phyloP scores from a whole-genome alignment of 352 stramenopile species.

The Saprolegnia parasitica region DNA sequence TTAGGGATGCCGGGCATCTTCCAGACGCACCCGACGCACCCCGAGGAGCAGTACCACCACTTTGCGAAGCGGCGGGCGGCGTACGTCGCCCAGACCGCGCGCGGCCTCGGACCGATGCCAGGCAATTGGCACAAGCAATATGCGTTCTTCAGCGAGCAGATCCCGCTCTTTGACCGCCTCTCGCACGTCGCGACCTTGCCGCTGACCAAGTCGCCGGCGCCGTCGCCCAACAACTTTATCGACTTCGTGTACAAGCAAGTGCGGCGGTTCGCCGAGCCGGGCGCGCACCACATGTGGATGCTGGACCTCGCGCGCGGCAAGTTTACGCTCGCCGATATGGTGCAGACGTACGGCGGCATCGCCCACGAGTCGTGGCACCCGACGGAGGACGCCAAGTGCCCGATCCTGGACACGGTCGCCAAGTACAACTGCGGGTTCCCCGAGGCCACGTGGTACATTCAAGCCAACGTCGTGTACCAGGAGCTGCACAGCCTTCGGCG shows the following conservation, averaged over 20 bases:
- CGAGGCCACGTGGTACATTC: slow-evolving; percentile 79
- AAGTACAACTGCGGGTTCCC: slow-evolving; percentile 61
- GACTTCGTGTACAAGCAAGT: slow-evolving; percentile 82
- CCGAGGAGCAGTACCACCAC: slow-evolving; percentile 77
- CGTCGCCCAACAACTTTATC: slow-evolving; percentile 39
- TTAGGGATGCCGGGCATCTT: slow-evolving; percentile 64
- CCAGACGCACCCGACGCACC: slow-evolving; percentile 63
- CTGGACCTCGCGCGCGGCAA: slow-evolving; percentile 57
- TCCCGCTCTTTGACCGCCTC: slow-evolving; percentile 66
- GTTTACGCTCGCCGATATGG: slow-evolving; percentile 59
- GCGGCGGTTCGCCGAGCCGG: slow-evolving; percentile 59
- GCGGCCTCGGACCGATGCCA: slow-evolving; percentile 53
- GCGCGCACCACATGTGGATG: slow-evolving; percentile 80
- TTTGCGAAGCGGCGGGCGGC: slow-evolving; percentile 64
- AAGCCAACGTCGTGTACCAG: slow-evolving; percentile 81
- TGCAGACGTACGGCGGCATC: slow-evolving; percentile 69
- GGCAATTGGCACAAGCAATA: slow-evolving; percentile 81
- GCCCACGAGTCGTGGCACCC: slow-evolving; percentile 82
- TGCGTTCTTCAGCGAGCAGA: slow-evolving; percentile 77
- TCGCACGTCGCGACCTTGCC: slow-evolving; percentile 21
- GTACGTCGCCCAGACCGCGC: slow-evolving; percentile 70
- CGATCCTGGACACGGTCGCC: slow-evolving; percentile 71
- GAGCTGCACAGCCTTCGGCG: slow-evolving; percentile 82
- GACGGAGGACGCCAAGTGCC: slow-evolving; percentile 71
- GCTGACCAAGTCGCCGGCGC: slow-evolving; percentile 17